Percentiles rank a stretch among this genome's conserved stretches.
These are phyloP conservation scores for Apiotrichum sp. DNA, from an alignment of 1,284 basidiomycete genomes.

Conservation along the genomic window DNA sequence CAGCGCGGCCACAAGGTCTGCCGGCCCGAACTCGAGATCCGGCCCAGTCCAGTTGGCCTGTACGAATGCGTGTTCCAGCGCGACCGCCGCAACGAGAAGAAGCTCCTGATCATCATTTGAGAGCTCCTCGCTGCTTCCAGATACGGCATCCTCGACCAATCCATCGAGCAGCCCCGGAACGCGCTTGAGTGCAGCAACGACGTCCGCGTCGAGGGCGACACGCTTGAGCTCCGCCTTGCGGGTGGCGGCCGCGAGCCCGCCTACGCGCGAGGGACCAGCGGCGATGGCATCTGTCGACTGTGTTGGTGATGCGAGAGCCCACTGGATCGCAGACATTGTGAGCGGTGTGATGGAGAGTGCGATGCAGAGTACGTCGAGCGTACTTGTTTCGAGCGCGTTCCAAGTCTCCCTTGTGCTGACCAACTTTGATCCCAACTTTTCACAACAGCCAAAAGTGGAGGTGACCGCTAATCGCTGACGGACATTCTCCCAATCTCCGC, in stretches of 20 bases:
- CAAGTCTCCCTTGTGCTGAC: not conserved
- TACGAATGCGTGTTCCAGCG: constrained; percentile 80
- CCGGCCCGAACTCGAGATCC: constrained; percentile 57
- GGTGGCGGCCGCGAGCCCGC: constrained; percentile 27
- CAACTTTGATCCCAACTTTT: constrained; percentile 12
- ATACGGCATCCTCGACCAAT: constrained; percentile 8
- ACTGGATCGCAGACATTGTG: constrained; percentile 26
- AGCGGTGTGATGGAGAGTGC: not conserved
- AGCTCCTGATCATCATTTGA: constrained; percentile 50
- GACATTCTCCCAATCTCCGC: too few relatives aligned
- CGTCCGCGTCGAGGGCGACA: constrained; percentile 32
- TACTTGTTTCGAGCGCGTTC: constrained; percentile 1
- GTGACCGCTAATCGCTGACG: too few relatives aligned
- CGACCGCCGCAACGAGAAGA: constrained; percentile 64
- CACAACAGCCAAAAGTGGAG: not conserved
- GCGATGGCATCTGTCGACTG: not conserved
- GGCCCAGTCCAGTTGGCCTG: constrained; percentile 98
- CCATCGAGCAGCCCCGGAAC: constrained; percentile 24
- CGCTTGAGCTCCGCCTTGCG: constrained; percentile 41
- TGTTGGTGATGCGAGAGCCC: constrained; percentile 20
- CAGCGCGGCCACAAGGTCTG: constrained; percentile 52
- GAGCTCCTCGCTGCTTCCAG: not conserved
- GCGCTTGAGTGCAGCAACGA: constrained; percentile 25
- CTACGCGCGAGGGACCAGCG: constrained; percentile 4
- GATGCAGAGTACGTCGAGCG: too few relatives aligned